A percentile compares a stretch with the other conserved stretches of the same genome.
These are phyloP conservation scores for Tetracladium marchalianum DNA, from an alignment of 495 filamentous ascomycete species.

Conservation along the genomic window DNA sequence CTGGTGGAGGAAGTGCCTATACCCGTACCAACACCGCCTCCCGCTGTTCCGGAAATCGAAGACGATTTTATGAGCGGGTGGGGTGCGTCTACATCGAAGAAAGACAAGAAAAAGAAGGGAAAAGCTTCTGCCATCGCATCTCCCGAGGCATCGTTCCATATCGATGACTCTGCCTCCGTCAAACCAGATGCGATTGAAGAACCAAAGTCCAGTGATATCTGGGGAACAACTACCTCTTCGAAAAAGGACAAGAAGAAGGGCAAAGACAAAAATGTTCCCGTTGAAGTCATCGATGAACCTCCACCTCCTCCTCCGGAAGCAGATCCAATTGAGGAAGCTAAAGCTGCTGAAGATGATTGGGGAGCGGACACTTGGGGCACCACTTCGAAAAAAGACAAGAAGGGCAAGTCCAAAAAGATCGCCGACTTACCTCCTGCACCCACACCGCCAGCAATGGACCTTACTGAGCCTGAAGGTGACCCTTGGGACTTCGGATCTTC, in stretches of 20 bases:
- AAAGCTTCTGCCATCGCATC: slow-evolving; percentile 18
- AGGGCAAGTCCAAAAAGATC: slow-evolving; percentile 21
- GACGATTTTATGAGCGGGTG: slow-evolving; percentile 26
- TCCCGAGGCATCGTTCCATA: slow-evolving; percentile 13
- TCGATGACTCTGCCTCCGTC: slow-evolving; percentile 17
- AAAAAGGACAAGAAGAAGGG: slow-evolving; percentile 33
- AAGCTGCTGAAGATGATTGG: slow-evolving; percentile 26
- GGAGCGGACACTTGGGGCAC: slow-evolving; percentile 24
- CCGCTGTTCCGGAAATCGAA: slow-evolving; percentile 23
- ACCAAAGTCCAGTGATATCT: slow-evolving; percentile 31
- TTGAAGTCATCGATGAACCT: slow-evolving; percentile 28
- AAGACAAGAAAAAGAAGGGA: slow-evolving; percentile 27
- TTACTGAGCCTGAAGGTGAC: slow-evolving; percentile 22
- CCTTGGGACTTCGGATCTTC: slow-evolving; percentile 14
- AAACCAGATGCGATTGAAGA: slow-evolving; percentile 38
- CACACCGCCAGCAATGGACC: slow-evolving; percentile 27
- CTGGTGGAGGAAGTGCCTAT: slow-evolving; percentile 18
- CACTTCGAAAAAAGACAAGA: slow-evolving; percentile 31
- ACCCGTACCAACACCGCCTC: slow-evolving; percentile 22
- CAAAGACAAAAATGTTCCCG: slow-evolving; percentile 27
- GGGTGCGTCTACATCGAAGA: slow-evolving; percentile 25
- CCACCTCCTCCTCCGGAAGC: slow-evolving; percentile 24
- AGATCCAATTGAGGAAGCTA: slow-evolving; percentile 31
- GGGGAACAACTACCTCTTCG: slow-evolving; percentile 25
- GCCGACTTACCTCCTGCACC: slow-evolving; percentile 27